Base-by-base conservation (phyloP, 2,329 filamentous ascomycete species). In the Microsporum audouinii region DNA sequence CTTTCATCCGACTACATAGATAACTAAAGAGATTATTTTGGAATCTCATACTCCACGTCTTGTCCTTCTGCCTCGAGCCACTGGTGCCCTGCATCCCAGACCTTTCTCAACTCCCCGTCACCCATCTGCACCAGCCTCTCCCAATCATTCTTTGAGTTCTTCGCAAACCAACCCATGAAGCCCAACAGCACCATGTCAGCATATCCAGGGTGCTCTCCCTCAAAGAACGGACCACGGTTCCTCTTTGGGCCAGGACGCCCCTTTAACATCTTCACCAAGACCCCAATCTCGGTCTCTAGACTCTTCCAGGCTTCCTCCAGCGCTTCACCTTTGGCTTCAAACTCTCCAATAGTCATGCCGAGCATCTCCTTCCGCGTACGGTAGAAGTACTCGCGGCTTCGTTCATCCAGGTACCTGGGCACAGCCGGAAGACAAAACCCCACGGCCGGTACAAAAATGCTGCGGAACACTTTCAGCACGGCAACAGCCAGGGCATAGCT, bases 361-460 rank as follows among this genome's bases (percentile, higher is more conserved):
- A 73, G 66, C 56, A 60, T 49, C 3, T 66, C 67, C 61, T 75
- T 73, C 27, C 73, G 68, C 41, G 72, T 72, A 62, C 69, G 70
- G 17, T 71, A 67, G 66, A 76, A 76, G 63, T 72, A 75, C 62
- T 68, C 71, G 62, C 69, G 70, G 36, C 68, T 57, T 41, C 67
- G 66, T 4, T 70, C 69, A 17, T 71, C 71, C 5, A 77, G 67
- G 60, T 74, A 71, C 36, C 49, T 27, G 1, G 71, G 61, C 61
- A 76, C 73, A 57, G 71, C 70, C 43, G 75, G 73, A 63, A 72
- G 66, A 8, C 74, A 49, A 6, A 73, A 71, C 2, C 57, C 62
- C 58, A 65, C 59, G 60, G 71, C 69, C 5, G 64, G 65, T 5
- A 53, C 55, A 34, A 60, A 45, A 17, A 59, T 12, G 31, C 33